These are phyloP conservation scores for Oldenlandia corymbosa DNA, from an alignment of 257 asterid species.

Conservation along the genomic window DNA sequence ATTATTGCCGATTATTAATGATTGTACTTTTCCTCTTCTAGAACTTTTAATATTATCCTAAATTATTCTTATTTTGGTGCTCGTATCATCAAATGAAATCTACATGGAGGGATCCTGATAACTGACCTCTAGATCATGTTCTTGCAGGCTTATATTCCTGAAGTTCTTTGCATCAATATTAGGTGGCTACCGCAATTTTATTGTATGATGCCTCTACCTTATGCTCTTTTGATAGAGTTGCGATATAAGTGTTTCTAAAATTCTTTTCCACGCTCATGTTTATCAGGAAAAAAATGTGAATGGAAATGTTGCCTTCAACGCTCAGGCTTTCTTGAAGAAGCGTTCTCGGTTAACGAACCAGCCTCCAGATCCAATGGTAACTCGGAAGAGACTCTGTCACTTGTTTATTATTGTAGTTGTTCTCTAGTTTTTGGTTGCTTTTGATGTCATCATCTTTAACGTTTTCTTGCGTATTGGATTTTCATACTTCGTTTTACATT, in stretches of 20 bases:
- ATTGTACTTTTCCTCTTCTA: not conserved
- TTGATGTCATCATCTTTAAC: not conserved
- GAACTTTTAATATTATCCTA: not conserved
- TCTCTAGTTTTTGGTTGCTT: constrained; percentile 1
- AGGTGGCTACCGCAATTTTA: constrained; percentile 96
- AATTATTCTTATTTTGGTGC: not conserved
- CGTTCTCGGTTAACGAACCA: constrained; percentile 86
- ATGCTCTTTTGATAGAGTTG: constrained; percentile 18
- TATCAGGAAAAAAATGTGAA: constrained; percentile 83
- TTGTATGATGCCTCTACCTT: constrained; percentile 54
- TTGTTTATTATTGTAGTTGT: constrained; percentile 14
- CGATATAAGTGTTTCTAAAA: constrained; percentile 21
- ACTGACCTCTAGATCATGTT: constrained; percentile 23
- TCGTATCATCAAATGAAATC: not conserved
- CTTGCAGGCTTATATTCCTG: constrained; percentile 80
- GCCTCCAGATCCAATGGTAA: constrained; percentile 94
- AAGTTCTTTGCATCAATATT: constrained; percentile 85
- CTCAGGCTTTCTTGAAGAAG: constrained; percentile 87
- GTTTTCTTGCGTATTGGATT: not conserved
- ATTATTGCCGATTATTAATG: not conserved
- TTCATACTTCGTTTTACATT: not conserved
- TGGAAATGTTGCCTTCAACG: constrained; percentile 76
- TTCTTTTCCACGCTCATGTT: constrained; percentile 16
- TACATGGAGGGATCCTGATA: not conserved
- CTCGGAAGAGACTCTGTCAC: constrained; percentile 3